Evolutionary conservation across 1,139 yeast genomes (phyloP).

Genomic region (Geotrichum klebahnii): DNA sequence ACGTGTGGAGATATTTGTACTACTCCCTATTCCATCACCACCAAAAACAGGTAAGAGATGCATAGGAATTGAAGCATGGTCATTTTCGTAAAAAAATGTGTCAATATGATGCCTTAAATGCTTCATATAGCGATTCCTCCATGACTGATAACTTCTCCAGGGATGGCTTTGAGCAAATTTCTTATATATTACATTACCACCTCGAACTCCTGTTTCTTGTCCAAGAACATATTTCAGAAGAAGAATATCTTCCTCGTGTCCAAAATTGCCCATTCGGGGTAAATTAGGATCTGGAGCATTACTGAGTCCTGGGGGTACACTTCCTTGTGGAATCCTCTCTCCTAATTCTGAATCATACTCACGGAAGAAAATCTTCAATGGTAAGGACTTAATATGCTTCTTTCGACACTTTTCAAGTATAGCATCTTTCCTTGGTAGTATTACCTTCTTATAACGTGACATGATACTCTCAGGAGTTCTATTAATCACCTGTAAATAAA

Average conservation of each 20-base stretch:
- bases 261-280: conserved; percentile 10
- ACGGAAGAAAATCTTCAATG: background rate
- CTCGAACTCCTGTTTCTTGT: background rate
- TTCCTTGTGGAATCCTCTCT: background rate
- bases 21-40: background rate
- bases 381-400: background rate
- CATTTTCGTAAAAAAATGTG: background rate
- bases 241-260: conserved; percentile 9
- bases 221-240: conserved; percentile 8
- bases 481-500: background rate
- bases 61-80: conserved; percentile 3
- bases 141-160: conserved; percentile 14
- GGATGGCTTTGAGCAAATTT: background rate
- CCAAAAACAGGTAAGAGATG: conserved; percentile 4
- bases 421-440: background rate
- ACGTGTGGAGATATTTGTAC: background rate
- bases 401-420: background rate
- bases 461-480: background rate
- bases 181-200: conserved; percentile 13
- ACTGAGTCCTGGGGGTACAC: background rate
- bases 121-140: conserved; percentile 11
- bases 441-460: background rate
- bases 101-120: conserved; percentile 13
- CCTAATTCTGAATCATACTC: background rate
- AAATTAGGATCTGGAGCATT: background rate